Base-by-base conservation (phyloP, 768 basidiomycete species). In the Crepidotus variabilis region DNA sequence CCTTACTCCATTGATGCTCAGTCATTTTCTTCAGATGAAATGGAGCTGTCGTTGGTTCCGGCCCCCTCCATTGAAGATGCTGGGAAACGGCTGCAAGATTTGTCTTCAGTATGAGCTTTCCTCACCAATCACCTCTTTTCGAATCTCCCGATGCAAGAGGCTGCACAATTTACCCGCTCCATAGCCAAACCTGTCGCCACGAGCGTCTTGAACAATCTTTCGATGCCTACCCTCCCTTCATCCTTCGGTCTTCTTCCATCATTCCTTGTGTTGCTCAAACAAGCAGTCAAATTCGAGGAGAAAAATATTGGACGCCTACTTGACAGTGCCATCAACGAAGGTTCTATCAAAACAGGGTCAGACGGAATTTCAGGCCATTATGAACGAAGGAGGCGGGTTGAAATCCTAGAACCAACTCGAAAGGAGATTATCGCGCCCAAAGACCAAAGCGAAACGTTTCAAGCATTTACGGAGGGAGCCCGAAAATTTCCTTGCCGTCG, bases 331-430 rank as follows among this genome's bases (percentile, higher is more conserved):
- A 54, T 60, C 11, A 70, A 71, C 5, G 83, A 86, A 47, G 73
- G 73, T 22, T 72, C 84, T 6, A 80, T 95, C 54, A 79, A 81
- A 63, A 63, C 70, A 6, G 96, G 94, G 90, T 81, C 79, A 2
- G 79, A 86, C 50, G 80, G 82, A 3, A 77, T 91, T 10, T 79
- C 82, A 16, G 71, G 77, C 2, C 90, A 92, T 68, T 96, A 94
- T 67, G 93, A 94, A 67, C 83, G 84, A 57, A 83, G 87, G 61
- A 71, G 92, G 62, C 78, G 93, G 13, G 71, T 81, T 32, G 74
- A 76, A 51, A 82, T 94, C 47, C 75, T 93, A 6, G 85, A 89
- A 43, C 69, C 70, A n/a, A 78, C 83, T 13, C 76, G 92, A 55
- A 63, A 63, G 14, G 74, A 85, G 46, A 76, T 93, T 18, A 59